These are phyloP conservation scores for Juglanconis sp. DNA, from an alignment of 2,329 filamentous ascomycete genomes.

Conservation along the genomic window DNA sequence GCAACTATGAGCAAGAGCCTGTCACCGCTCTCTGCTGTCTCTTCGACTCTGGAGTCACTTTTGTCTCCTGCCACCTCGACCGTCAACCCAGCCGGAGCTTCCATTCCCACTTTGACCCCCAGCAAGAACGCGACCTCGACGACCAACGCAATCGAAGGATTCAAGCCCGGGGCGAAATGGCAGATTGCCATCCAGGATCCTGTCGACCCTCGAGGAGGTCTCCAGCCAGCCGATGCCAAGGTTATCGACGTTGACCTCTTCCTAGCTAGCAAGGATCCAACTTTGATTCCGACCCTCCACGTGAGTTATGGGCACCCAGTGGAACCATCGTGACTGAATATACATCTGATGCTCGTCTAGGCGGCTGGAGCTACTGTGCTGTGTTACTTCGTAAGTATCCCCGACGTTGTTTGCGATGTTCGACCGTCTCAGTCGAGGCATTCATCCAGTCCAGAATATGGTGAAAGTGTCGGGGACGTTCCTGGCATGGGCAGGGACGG, in stretches of 20 bases:
- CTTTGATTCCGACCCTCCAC: slow-evolving; percentile 9
- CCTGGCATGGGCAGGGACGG: too few relatives aligned
- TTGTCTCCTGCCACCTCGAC: neutral
- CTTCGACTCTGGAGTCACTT: neutral
- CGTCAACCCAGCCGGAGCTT: neutral
- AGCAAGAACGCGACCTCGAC: neutral
- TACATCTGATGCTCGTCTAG: neutral
- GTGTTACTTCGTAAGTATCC: slow-evolving; percentile 10
- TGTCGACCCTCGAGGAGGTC: slow-evolving; percentile 7
- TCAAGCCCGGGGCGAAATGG: slow-evolving; percentile 14
- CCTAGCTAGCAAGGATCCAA: slow-evolving; percentile 11
- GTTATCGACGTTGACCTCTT: slow-evolving; percentile 15
- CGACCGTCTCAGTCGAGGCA: too few relatives aligned
- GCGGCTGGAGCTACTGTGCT: slow-evolving; percentile 6
- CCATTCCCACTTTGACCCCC: neutral
- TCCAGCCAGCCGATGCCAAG: slow-evolving; percentile 12
- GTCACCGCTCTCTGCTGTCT: neutral
- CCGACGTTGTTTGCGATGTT: neutral
- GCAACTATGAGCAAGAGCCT: neutral
- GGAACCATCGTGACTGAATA: too few relatives aligned
- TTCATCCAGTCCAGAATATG: too few relatives aligned
- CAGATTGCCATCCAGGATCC: slow-evolving; percentile 16
- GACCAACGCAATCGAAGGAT: neutral
- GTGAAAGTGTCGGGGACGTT: too few relatives aligned
- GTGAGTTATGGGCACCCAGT: neutral